Evolutionary conservation across 805 yeast genomes (phyloP), one percentile per base, ranked within the genome.

Genomic region (Helenozyma baotianmanensis): DNA sequence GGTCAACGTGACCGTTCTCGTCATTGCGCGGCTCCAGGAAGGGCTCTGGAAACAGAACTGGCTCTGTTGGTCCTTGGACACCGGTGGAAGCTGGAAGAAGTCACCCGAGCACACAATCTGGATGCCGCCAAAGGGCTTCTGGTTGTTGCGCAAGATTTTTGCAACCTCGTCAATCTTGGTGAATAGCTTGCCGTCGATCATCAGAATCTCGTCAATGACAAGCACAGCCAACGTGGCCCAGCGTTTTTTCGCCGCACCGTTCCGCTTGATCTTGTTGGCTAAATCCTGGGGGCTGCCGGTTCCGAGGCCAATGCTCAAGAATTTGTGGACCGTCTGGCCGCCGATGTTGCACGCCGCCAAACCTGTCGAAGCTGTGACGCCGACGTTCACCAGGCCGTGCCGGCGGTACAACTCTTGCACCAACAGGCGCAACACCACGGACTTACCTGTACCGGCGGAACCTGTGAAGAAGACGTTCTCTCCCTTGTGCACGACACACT

Each of bases 401-500:
- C 66, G 68, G 1, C 43, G 39, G 40, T 60, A 67, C 34, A 84
- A 53, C 0, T 68, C 57, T 46, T 74, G 72, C 34, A 84, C 82
- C 23, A 84, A 64, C 9, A 76, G 68, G 40, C 73, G 71, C 31
- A 92, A 62, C n/a, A 92, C 64, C 4, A 92, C 82, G 1, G 98
- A 90, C 54, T 92, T 92, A 53, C 98, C 98, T 0, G 98, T 92
- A 50, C 98, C 98, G 0, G 98, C 98, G 21, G 97, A 87, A 31
- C 98, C 98, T 0, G 98, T 92, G 54, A 85, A 92, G 53, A 92
- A 92, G 3, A 92, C 60, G 38, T 81, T 85, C 12, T 66, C 61
- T 0, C 94, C 88, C 14, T 64, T 51, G 11, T 66, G 56, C 6
- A 81, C 66, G 7, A 79, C 78, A 9, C 70, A 52, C 14, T 71